These are phyloP conservation scores for Craterostigma plantagineum DNA, from an alignment of 257 asterid genomes.

Conservation along the genomic window DNA sequence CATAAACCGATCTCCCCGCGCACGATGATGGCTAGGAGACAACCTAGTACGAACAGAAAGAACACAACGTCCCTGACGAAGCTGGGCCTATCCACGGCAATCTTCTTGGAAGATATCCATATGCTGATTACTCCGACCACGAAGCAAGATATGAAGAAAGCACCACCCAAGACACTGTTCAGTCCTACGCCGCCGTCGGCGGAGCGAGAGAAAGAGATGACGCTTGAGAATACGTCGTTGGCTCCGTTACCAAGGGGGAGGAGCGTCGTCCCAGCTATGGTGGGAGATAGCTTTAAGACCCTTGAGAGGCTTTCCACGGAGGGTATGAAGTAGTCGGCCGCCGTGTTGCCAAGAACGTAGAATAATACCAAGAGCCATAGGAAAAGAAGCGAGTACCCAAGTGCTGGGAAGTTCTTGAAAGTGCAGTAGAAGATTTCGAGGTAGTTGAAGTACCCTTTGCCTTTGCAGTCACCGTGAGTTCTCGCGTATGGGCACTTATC, in stretches of 20 bases:
- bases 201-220: conserved; percentile 37
- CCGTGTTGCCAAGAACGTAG: conserved; percentile 50
- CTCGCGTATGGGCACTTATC: conserved; percentile 28
- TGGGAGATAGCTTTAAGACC: conserved; percentile 47
- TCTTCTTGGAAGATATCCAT: conserved; percentile 15
- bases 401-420: conserved; percentile 11
- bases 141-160: conserved; percentile 51
- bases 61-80: conserved; percentile 60
- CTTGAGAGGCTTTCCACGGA: conserved; percentile 35
- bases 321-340: conserved; percentile 58
- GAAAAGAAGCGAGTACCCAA: conserved; percentile 27
- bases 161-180: conserved; percentile 66
- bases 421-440: conserved; percentile 46
- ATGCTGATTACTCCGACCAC: conserved; percentile 53
- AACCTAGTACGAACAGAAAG: conserved; percentile 33
- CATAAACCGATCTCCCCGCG: conserved; percentile 26
- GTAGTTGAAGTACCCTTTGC: conserved; percentile 44
- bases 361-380: conserved; percentile 42
- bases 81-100: conserved; percentile 26
- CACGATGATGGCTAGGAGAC: conserved; percentile 25
- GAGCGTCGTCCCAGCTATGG: conserved; percentile 67
- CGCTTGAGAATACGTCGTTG: conserved; percentile 50
- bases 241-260: conserved; percentile 88
- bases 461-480: conserved; percentile 17
- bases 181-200: conserved; percentile 48